Percentiles rank a stretch among this genome's conserved stretches.
Conservation (phyloP, 2,329 filamentous ascomycete genomes). For the Ceratocystis destructans region DNA sequence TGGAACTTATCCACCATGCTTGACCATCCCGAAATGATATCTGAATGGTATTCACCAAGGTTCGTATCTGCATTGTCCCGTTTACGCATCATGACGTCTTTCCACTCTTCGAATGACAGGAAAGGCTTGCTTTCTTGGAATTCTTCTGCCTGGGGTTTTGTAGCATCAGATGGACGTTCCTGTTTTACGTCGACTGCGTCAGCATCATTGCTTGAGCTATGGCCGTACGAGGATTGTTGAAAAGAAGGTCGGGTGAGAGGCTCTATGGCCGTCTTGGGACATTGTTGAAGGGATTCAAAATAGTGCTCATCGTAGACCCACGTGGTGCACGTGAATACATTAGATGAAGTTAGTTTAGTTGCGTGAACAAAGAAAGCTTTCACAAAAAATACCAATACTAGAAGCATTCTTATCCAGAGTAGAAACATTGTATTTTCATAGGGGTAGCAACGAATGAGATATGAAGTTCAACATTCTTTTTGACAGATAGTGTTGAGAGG, state of each 20-base stretch:
- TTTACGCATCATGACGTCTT: slow-evolving; percentile 14
- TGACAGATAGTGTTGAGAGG: no score
- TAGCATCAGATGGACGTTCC: neutral
- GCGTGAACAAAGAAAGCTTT: no score
- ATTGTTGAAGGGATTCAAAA: slow-evolving; percentile 1
- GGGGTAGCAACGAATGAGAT: no score
- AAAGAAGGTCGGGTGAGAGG: neutral
- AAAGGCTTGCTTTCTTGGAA: neutral
- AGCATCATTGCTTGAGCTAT: neutral
- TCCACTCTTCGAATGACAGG: slow-evolving; percentile 18
- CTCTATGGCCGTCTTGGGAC: neutral
- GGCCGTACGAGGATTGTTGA: neutral
- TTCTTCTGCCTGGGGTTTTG: neutral
- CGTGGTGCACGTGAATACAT: neutral
- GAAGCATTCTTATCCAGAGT: no score
- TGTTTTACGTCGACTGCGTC: neutral
- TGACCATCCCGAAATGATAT: neutral
- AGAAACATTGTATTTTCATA: no score
- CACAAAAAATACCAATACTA: no score
- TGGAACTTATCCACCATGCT: neutral
- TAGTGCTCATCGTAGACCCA: neutral
- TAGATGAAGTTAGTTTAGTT: no score
- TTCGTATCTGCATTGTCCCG: neutral
- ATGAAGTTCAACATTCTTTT: no score
- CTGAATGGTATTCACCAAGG: neutral